phyloP scores from a whole-genome alignment of 306 rosid species.

The Quercus parvula region DNA sequence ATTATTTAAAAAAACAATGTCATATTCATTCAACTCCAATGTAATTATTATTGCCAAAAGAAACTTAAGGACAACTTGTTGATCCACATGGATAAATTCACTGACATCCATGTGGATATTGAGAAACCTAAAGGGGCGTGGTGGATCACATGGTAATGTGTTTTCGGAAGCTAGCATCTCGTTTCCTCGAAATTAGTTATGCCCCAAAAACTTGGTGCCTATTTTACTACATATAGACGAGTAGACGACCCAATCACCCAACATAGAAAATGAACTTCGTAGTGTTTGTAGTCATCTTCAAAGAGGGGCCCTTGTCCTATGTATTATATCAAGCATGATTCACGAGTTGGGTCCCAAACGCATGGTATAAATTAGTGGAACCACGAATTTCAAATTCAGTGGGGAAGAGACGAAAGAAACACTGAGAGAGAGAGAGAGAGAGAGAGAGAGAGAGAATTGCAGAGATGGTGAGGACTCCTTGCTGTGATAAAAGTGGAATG shows the following conservation, averaged over 20 bases:
- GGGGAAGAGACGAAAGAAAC: background rate
- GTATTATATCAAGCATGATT: background rate
- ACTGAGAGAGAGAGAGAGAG: background rate
- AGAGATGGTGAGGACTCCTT: conserved; percentile 69
- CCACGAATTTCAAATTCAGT: background rate
- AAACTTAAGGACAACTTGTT: too few species aligned
- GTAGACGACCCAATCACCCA: too few species aligned
- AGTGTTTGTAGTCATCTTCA: background rate
- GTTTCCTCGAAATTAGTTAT: background rate
- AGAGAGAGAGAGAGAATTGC: background rate
- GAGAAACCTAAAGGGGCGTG: too few species aligned
- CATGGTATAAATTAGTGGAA: background rate
- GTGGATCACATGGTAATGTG: too few species aligned
- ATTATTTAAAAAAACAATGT: too few species aligned
- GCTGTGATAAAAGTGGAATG: conserved; percentile 54
- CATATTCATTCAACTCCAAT: too few species aligned
- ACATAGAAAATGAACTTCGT: background rate
- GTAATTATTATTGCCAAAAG: too few species aligned
- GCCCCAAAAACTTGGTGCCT: background rate
- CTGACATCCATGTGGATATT: too few species aligned
- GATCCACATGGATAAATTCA: too few species aligned
- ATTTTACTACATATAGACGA: background rate
- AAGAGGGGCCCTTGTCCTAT: background rate
- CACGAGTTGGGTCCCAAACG: background rate
- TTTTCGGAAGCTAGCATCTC: background rate